Evolutionary conservation across 495 filamentous ascomycete genomes (phyloP).

Genomic region (Tuber microsphaerosporum): DNA sequence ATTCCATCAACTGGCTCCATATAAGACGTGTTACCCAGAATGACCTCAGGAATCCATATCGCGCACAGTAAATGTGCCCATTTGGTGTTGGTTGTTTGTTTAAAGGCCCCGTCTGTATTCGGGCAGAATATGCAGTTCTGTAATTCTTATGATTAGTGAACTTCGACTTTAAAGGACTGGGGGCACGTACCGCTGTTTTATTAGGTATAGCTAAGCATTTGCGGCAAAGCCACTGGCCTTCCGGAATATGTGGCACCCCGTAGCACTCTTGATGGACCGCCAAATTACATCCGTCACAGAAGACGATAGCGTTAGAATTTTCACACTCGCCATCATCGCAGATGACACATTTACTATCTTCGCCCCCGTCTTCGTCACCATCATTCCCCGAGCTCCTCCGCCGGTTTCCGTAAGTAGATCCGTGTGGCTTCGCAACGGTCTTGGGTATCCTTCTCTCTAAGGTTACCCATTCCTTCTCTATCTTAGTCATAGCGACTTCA

Average conservation of each 20-base stretch:
- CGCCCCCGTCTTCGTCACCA: slow-evolving; percentile 86
- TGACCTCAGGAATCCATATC: slow-evolving; percentile 97
- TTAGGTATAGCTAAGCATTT: slow-evolving; percentile 94
- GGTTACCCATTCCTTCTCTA: slow-evolving; percentile 96
- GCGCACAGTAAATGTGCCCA: slow-evolving; percentile 97
- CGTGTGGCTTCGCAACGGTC: slow-evolving; percentile 86
- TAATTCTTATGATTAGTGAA: neutral
- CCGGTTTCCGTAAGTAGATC: slow-evolving; percentile 62
- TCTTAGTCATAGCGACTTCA: slow-evolving; percentile 95
- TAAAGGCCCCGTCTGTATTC: slow-evolving; percentile 95
- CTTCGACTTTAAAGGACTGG: neutral
- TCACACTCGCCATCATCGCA: slow-evolving; percentile 98
- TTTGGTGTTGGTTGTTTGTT: slow-evolving; percentile 87
- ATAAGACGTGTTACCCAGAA: slow-evolving; percentile 88
- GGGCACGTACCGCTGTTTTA: slow-evolving; percentile 64
- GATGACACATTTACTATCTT: slow-evolving; percentile 94
- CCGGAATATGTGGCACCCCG: slow-evolving; percentile 95
- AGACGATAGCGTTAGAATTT: slow-evolving; percentile 99
- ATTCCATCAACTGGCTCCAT: slow-evolving; percentile 98
- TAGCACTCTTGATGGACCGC: slow-evolving; percentile 99
- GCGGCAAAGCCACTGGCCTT: slow-evolving; percentile 96
- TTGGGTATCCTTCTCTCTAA: slow-evolving; percentile 95
- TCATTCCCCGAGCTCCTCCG: slow-evolving; percentile 63
- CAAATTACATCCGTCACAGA: slow-evolving; percentile 95
- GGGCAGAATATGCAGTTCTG: slow-evolving; percentile 96